Percentiles rank a stretch among this genome's conserved stretches.
Evolutionary conservation across 345 rosid genomes (phyloP).

Genomic region (Nasturtium officinale): DNA sequence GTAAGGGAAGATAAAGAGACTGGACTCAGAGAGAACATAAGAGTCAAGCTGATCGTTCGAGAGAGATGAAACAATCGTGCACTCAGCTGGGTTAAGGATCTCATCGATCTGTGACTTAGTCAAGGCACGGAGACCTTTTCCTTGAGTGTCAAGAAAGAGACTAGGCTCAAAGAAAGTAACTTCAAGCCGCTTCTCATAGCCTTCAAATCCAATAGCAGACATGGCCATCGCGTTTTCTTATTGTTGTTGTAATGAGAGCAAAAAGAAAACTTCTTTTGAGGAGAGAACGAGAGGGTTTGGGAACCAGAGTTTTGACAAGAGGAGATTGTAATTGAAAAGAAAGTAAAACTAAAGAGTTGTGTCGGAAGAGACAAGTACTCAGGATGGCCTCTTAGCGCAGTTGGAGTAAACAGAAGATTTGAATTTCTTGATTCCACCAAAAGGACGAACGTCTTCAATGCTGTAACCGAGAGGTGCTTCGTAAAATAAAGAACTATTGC

Average conservation of each 20-base stretch:
- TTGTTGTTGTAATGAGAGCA: slow-evolving; percentile 11
- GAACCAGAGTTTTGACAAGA: slow-evolving; percentile 23
- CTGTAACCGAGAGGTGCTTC: slow-evolving; percentile 84
- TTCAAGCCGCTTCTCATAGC: slow-evolving; percentile 78
- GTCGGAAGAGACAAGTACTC: slow-evolving; percentile 41
- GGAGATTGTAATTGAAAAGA: background rate
- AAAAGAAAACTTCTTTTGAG: background rate
- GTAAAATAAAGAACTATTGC: slow-evolving; percentile 51
- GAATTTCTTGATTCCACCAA: slow-evolving; percentile 86
- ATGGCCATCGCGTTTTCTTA: slow-evolving; percentile 40
- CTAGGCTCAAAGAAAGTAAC: slow-evolving; percentile 59
- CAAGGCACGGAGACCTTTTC: slow-evolving; percentile 57
- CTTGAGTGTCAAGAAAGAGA: slow-evolving; percentile 53
- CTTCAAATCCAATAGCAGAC: slow-evolving; percentile 73
- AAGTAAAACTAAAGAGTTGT: background rate
- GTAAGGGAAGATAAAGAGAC: slow-evolving; percentile 64
- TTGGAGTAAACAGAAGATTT: slow-evolving; percentile 84
- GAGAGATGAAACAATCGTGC: slow-evolving; percentile 69
- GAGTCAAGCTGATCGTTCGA: slow-evolving; percentile 68
- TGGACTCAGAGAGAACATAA: slow-evolving; percentile 83
- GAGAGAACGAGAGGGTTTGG: slow-evolving; percentile 21
- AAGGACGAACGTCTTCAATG: slow-evolving; percentile 91
- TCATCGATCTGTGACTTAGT: slow-evolving; percentile 58
- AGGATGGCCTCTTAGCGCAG: slow-evolving; percentile 87
- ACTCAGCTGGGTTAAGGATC: slow-evolving; percentile 61